phyloP scores from a whole-genome alignment of 768 basidiomycete genomes.

The Tulasnella sp. region DNA sequence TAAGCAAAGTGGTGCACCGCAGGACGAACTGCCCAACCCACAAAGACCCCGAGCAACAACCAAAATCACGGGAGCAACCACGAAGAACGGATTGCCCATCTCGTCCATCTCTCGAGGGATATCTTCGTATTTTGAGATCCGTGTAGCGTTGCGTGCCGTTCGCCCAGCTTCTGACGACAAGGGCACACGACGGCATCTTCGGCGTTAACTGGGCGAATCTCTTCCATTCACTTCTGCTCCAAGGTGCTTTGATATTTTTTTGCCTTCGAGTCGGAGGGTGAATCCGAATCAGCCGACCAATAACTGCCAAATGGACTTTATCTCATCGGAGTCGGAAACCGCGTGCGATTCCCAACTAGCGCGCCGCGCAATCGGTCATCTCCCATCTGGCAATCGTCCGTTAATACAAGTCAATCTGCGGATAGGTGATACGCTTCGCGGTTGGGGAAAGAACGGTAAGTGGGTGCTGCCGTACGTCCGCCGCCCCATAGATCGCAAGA shows the following conservation, averaged over 20 bases:
- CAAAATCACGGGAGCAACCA: neutral
- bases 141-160: neutral
- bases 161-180: neutral
- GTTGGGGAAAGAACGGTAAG: neutral
- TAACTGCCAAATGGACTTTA: neutral
- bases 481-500: neutral
- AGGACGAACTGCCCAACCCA: neutral
- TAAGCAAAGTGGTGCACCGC: neutral
- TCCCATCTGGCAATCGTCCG: neutral
- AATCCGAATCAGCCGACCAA: constrained; percentile 1
- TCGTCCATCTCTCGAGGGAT: neutral
- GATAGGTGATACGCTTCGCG: neutral
- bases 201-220: too few species aligned
- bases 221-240: too few species aligned
- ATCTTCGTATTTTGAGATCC: neutral
- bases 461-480: neutral
- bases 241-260: neutral
- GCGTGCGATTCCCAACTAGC: neutral
- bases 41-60: neutral
- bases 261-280: neutral
- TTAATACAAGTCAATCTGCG: neutral
- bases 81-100: neutral
- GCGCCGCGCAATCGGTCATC: neutral
- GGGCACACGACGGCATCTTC: neutral
- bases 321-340: neutral